Percentiles rank a stretch among this genome's conserved stretches.
Conservation (phyloP, 257 asterid genomes). For the Lycium barbarum region DNA sequence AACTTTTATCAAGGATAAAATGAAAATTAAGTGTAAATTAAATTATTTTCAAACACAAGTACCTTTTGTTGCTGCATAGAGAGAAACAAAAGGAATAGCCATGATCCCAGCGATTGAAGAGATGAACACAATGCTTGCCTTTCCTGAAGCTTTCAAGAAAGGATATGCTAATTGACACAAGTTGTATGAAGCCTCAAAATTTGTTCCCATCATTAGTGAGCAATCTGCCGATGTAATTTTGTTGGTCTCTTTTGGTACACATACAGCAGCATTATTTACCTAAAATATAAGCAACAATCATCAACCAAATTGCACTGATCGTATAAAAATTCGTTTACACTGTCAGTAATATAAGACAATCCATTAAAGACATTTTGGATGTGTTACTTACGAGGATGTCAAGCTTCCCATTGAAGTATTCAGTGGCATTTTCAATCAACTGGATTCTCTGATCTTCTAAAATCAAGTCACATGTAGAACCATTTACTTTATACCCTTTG, state of each 20-base stretch:
- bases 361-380: neutral
- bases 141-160: slow-evolving; percentile 7
- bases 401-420: slow-evolving; percentile 17
- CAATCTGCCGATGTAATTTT: slow-evolving; percentile 18
- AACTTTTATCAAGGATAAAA: neutral
- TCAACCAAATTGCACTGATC: neutral
- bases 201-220: slow-evolving; percentile 26
- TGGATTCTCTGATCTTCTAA: neutral
- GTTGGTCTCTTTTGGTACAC: slow-evolving; percentile 12
- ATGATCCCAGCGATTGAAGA: slow-evolving; percentile 28
- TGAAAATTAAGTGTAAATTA: neutral
- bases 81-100: slow-evolving; percentile 18
- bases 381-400: slow-evolving; percentile 5
- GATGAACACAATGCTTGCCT: slow-evolving; percentile 29
- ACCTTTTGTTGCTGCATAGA: slow-evolving; percentile 26
- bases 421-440: slow-evolving; percentile 1
- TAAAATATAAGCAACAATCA: neutral
- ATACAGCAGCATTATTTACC: slow-evolving; percentile 30
- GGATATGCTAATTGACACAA: slow-evolving; percentile 29
- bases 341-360: neutral
- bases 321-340: neutral
- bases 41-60: neutral
- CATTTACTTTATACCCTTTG: neutral
- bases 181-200: slow-evolving; percentile 29
- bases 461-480: slow-evolving; percentile 15